Evolutionary conservation across 2,329 filamentous ascomycete genomes (phyloP).

Genomic region (Phialophora chinensis): DNA sequence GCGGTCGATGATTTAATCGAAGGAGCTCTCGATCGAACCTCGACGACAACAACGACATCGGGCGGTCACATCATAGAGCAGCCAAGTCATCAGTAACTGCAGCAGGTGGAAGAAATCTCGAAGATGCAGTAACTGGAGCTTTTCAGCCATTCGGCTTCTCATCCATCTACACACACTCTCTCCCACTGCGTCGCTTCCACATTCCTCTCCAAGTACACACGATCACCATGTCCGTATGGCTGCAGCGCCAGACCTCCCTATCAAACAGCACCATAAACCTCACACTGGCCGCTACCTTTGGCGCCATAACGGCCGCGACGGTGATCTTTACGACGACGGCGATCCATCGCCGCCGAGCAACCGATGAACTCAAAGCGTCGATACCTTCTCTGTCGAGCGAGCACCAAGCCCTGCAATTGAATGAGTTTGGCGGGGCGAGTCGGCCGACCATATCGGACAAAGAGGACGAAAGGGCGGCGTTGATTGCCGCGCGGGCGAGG

Average conservation of each 20-base stretch:
- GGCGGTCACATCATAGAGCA: not conserved
- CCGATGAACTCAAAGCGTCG: slow-evolving; percentile 65
- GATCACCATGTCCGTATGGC: slow-evolving; percentile 34
- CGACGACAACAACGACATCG: not conserved
- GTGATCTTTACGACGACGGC: slow-evolving; percentile 65
- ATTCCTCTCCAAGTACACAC: not conserved
- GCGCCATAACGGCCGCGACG: slow-evolving; percentile 49
- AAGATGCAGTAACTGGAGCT: not conserved
- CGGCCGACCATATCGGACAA: slow-evolving; percentile 41
- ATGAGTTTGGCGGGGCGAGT: slow-evolving; percentile 53
- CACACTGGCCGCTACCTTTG: slow-evolving; percentile 49
- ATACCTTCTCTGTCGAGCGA: slow-evolving; percentile 48
- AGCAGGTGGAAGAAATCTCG: not conserved
- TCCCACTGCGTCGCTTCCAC: not conserved
- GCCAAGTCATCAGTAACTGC: not conserved
- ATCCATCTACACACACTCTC: not conserved
- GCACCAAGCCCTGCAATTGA: slow-evolving; percentile 49
- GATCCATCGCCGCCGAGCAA: slow-evolving; percentile 59
- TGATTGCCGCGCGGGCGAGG: slow-evolving; percentile 64
- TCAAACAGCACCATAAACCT: slow-evolving; percentile 29
- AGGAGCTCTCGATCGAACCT: not conserved
- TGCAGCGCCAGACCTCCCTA: slow-evolving; percentile 32
- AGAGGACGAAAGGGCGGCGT: slow-evolving; percentile 65
- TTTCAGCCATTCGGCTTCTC: not conserved
- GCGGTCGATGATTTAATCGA: not conserved